Conservation (phyloP, 2,329 filamentous ascomycete genomes). For the Calonectria hawksworthii region DNA sequence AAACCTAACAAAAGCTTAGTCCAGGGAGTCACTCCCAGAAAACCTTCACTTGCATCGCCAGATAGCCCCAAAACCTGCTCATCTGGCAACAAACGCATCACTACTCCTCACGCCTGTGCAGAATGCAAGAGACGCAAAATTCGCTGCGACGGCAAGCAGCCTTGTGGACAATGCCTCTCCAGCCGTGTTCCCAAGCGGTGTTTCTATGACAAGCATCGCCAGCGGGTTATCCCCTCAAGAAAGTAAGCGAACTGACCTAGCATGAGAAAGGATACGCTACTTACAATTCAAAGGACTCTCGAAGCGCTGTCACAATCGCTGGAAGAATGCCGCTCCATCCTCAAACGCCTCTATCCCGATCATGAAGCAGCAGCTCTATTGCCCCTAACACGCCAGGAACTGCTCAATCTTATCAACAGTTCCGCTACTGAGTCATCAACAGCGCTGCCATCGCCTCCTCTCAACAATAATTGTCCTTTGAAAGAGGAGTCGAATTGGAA, state of each 20-base stretch:
- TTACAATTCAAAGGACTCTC: slow-evolving; percentile 60
- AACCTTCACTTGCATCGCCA: slow-evolving; percentile 58
- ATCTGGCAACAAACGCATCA: slow-evolving; percentile 63
- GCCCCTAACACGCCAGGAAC: slow-evolving; percentile 70
- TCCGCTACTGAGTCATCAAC: slow-evolving; percentile 56
- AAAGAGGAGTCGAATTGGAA: slow-evolving; percentile 65
- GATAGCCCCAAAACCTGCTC: slow-evolving; percentile 56
- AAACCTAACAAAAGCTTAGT: slow-evolving; percentile 49
- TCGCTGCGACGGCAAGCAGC: slow-evolving; percentile 84
- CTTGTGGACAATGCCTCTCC: slow-evolving; percentile 86
- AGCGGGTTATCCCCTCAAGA: slow-evolving; percentile 81
- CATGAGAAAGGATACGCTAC: slow-evolving; percentile 25
- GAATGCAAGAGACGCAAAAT: slow-evolving; percentile 87
- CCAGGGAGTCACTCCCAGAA: slow-evolving; percentile 67
- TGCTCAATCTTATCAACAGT: slow-evolving; percentile 70
- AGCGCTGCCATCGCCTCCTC: slow-evolving; percentile 66
- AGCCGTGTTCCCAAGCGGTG: slow-evolving; percentile 85
- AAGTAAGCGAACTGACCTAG: slow-evolving; percentile 67
- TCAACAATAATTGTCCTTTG: slow-evolving; percentile 64
- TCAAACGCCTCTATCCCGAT: slow-evolving; percentile 73
- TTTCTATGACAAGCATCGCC: slow-evolving; percentile 85
- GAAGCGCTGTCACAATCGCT: slow-evolving; percentile 75
- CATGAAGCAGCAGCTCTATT: slow-evolving; percentile 66
- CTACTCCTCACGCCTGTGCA: slow-evolving; percentile 76
- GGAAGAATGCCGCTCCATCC: slow-evolving; percentile 75